Base-by-base conservation (phyloP, 164 flowering plant species). In the Vitis vinifera region DNA sequence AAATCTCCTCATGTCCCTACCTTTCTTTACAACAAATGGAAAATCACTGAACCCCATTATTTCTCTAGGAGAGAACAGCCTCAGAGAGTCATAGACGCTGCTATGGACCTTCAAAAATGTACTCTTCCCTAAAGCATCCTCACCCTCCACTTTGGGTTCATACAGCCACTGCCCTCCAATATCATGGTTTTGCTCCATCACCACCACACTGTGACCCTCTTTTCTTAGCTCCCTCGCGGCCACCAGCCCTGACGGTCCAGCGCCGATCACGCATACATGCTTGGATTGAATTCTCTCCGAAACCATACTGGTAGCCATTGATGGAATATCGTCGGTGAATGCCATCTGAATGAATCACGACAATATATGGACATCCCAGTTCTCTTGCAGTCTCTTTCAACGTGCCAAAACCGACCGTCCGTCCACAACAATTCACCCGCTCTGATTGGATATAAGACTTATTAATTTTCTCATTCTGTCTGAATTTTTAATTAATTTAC, bases 141-240 rank as follows among this genome's bases (percentile, higher is more conserved):
- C 88, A 4, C 58, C 66, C 49, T 82, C 86, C 19, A 84, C 85
- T 10, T 80, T 72, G 1, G 93, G 84, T 1, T 90, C 81, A 71
- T 90, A 93, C 2, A 93, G 81, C 98, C 98, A 92, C 72, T 91
- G 97, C 10, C 98, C 98, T 60, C 98, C 97, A n/a, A 91, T 71
- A 51, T 94, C 97, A 68, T 91, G 80, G 73, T 77, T 86, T 75
- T 92, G 96, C 66, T 94, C 98, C 53, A 90, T 23, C 10, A 94
- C 94, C 58, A 86, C 88, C 65, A 82, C 93, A 0, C 55, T 67
- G 68, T 90, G 98, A 3, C 96, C 94, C 77, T 90, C 98, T 53
- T 80, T 89, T 56, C 82, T 81, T 4, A 94, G 82, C 90, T 94
- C 98, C 74, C 97, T 78, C 2, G 93, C 97, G 3, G 92, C 88